phyloP scores from a whole-genome alignment of 1,139 yeast species.

The Sugiyamaella sp. region DNA sequence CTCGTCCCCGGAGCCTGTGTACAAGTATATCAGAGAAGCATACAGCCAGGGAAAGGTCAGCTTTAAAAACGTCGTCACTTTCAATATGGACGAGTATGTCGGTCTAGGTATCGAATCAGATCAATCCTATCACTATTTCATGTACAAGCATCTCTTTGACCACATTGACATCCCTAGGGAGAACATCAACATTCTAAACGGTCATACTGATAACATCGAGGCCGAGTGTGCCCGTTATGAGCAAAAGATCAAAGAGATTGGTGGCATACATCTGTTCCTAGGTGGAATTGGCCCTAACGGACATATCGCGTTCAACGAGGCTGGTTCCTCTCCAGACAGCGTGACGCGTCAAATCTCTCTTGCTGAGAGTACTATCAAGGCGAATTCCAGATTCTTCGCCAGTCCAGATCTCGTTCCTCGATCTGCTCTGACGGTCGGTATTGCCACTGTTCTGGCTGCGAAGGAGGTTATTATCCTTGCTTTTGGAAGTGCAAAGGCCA shows the following conservation, averaged over 20 bases:
- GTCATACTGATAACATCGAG: slow-evolving; percentile 52
- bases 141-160: slow-evolving; percentile 60
- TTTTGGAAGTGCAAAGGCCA: slow-evolving; percentile 37
- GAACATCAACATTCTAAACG: slow-evolving; percentile 61
- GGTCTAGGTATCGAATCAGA: slow-evolving; percentile 53
- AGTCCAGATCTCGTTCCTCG: slow-evolving; percentile 55
- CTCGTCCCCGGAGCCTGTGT: slow-evolving; percentile 64
- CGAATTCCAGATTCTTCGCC: slow-evolving; percentile 59
- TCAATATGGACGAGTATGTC: slow-evolving; percentile 66
- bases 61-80: slow-evolving; percentile 60
- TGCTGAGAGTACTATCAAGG: slow-evolving; percentile 57
- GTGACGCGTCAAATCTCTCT: slow-evolving; percentile 54
- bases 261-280: slow-evolving; percentile 58
- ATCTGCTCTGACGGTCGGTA: slow-evolving; percentile 60
- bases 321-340: slow-evolving; percentile 55
- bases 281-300: slow-evolving; percentile 72
- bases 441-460: slow-evolving; percentile 63
- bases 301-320: slow-evolving; percentile 65
- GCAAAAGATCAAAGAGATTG: slow-evolving; percentile 52
- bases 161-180: slow-evolving; percentile 59
- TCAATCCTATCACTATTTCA: slow-evolving; percentile 64
- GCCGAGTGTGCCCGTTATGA: slow-evolving; percentile 57
- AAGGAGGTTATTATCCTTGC: slow-evolving; percentile 51
- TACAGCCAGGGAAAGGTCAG: slow-evolving; percentile 51
- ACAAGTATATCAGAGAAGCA: slow-evolving; percentile 52